Conservation (phyloP, 495 filamentous ascomycete genomes). For the Penicillium parvum region DNA sequence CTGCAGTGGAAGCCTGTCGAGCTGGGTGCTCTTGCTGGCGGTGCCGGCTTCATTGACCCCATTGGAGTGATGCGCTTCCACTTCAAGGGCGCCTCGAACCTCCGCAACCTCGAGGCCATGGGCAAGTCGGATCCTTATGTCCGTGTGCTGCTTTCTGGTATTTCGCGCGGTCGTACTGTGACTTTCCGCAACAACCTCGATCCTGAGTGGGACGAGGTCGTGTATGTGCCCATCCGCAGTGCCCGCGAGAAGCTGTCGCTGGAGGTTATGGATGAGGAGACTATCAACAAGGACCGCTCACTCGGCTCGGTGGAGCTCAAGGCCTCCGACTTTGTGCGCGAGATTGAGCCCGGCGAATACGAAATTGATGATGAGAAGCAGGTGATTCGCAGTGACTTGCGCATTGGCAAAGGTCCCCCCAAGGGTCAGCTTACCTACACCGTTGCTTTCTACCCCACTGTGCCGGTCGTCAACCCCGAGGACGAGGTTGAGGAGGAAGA, state of each 20-base stretch:
- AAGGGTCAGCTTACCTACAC: constrained; percentile 86
- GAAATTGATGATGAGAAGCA: constrained; percentile 75
- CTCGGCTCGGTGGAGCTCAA: constrained; percentile 74
- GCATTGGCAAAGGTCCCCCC: constrained; percentile 57
- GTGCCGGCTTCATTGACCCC: constrained; percentile 86
- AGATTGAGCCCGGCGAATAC: constrained; percentile 78
- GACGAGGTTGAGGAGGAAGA: constrained; percentile 70
- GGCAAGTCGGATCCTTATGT: constrained; percentile 97
- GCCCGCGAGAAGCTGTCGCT: constrained; percentile 76
- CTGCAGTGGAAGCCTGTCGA: constrained; percentile 94
- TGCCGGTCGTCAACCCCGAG: constrained; percentile 86
- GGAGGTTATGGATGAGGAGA: constrained; percentile 97
- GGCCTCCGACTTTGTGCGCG: constrained; percentile 70
- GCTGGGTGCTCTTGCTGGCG: constrained; percentile 68
- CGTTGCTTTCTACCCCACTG: constrained; percentile 81
- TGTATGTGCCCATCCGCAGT: constrained; percentile 90
- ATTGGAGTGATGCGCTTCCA: constrained; percentile 94
- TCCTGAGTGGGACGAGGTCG: constrained; percentile 91
- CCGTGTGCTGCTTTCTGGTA: constrained; percentile 79
- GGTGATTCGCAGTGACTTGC: constrained; percentile 53
- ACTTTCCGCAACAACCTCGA: constrained; percentile 95
- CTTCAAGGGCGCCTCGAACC: constrained; percentile 73
- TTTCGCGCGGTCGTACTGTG: constrained; percentile 86
- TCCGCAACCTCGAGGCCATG: constrained; percentile 90
- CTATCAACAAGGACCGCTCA: constrained; percentile 77